These are phyloP conservation scores for Neurospora pannonica DNA, from an alignment of 495 filamentous ascomycete genomes.

Conservation along the genomic window DNA sequence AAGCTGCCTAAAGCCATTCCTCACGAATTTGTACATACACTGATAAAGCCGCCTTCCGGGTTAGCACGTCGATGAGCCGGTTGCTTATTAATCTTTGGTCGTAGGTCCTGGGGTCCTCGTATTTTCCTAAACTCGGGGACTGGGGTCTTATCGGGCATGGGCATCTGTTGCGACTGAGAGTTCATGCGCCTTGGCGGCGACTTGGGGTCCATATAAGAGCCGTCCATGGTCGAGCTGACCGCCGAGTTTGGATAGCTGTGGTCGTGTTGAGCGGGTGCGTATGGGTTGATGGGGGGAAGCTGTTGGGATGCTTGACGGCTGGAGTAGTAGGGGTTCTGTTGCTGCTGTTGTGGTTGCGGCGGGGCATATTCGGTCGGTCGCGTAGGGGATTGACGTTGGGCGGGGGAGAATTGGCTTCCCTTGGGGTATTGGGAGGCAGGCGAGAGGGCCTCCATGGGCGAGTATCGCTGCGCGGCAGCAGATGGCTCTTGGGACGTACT, in stretches of 20 bases:
- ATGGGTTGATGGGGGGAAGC: constrained; percentile 64
- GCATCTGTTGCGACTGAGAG: constrained; percentile 36
- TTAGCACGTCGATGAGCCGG: constrained; percentile 89
- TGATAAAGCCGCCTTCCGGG: constrained; percentile 97
- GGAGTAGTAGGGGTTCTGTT: constrained; percentile 38
- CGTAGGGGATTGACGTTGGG: constrained; percentile 43
- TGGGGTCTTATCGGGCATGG: constrained; percentile 50
- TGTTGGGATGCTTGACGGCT: constrained; percentile 38
- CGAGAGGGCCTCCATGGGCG: constrained; percentile 77
- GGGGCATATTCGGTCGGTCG: constrained; percentile 36
- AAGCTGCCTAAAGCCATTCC: neutral
- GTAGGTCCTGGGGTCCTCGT: constrained; percentile 60
- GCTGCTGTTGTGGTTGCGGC: neutral
- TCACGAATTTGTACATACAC: constrained; percentile 48
- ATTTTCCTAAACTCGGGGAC: constrained; percentile 83
- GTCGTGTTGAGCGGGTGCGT: constrained; percentile 44
- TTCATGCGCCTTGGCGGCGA: constrained; percentile 51
- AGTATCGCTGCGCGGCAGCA: constrained; percentile 81
- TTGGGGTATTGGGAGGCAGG: constrained; percentile 43
- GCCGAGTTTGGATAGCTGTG: constrained; percentile 56
- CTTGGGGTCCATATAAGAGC: constrained; percentile 64
- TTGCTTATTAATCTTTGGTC: constrained; percentile 74
- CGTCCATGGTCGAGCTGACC: constrained; percentile 53
- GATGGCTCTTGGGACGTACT: constrained; percentile 66
- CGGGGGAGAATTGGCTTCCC: constrained; percentile 34